These are phyloP conservation scores for Colletotrichum sp. DNA, from an alignment of 2,329 filamentous ascomycete species.

Conservation along the genomic window DNA sequence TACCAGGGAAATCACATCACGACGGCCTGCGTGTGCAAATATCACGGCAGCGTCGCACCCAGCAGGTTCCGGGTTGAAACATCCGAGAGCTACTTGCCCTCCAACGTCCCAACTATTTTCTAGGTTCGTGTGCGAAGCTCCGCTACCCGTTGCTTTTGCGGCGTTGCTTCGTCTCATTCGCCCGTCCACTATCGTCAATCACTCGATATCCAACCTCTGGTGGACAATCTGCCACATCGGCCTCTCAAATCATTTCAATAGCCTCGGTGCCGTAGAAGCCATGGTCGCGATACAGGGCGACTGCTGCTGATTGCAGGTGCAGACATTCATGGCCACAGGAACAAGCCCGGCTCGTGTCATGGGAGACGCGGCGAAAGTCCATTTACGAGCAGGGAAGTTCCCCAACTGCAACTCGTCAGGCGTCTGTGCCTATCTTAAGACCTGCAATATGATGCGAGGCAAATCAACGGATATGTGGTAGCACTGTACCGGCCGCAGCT, in stretches of 20 bases:
- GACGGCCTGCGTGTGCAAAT: background rate
- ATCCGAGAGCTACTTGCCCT: background rate
- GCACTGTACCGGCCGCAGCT: background rate
- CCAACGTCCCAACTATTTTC: background rate
- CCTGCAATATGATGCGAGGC: conserved; percentile 1
- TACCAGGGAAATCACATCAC: background rate
- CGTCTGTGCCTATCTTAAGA: conserved; percentile 7
- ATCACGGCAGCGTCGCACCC: background rate
- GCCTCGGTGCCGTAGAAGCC: background rate
- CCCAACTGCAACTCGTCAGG: background rate
- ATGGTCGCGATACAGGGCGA: background rate
- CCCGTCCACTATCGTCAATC: background rate
- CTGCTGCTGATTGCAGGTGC: background rate
- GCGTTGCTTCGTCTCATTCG: background rate
- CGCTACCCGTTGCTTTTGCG: background rate
- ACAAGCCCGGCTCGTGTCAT: background rate
- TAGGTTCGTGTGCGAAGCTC: conserved; percentile 5
- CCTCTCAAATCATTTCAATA: background rate
- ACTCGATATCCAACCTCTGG: background rate
- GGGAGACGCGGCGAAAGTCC: background rate
- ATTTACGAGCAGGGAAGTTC: background rate
- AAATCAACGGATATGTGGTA: background rate
- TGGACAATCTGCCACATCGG: background rate
- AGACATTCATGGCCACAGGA: background rate
- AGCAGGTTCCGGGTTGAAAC: conserved; percentile 2